A percentile compares a stretch with the other conserved stretches of the same genome.
These are phyloP conservation scores for Aspergillus hortae DNA, from an alignment of 2,329 filamentous ascomycete genomes.

Conservation along the genomic window DNA sequence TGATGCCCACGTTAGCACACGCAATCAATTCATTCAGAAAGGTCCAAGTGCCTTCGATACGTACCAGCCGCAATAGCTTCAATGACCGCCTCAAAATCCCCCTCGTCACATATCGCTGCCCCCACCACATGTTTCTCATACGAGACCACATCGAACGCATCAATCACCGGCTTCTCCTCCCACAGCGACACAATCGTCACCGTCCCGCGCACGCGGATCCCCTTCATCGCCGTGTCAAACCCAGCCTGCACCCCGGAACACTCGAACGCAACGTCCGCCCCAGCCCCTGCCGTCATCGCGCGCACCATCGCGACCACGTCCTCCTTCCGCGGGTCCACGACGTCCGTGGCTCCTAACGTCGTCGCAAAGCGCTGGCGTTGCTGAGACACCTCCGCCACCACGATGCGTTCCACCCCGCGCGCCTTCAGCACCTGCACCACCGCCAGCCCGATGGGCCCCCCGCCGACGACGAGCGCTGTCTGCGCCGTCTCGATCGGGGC, in stretches of 20 bases:
- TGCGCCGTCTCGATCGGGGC: slow-evolving; percentile 44
- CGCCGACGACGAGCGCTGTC: slow-evolving; percentile 55
- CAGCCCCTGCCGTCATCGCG: slow-evolving; percentile 45
- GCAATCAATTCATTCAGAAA: neutral
- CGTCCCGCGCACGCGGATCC: slow-evolving; percentile 53
- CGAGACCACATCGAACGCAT: slow-evolving; percentile 52
- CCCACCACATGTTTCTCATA: slow-evolving; percentile 52
- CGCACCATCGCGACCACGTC: slow-evolving; percentile 47
- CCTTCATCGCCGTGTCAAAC: slow-evolving; percentile 44
- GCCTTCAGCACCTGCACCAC: slow-evolving; percentile 57
- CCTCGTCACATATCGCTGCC: slow-evolving; percentile 46
- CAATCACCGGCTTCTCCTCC: slow-evolving; percentile 54
- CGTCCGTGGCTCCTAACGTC: slow-evolving; percentile 53
- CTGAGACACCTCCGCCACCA: slow-evolving; percentile 55
- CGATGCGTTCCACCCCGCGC: slow-evolving; percentile 50
- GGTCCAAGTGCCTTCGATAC: neutral
- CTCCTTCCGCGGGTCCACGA: slow-evolving; percentile 49
- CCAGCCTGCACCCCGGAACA: slow-evolving; percentile 58
- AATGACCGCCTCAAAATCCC: slow-evolving; percentile 59
- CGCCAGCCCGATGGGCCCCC: slow-evolving; percentile 60
- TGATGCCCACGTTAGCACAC: slow-evolving; percentile 14
- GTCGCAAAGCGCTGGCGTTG: slow-evolving; percentile 51
- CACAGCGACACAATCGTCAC: slow-evolving; percentile 62
- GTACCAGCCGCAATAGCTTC: slow-evolving; percentile 39
- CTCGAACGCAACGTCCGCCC: slow-evolving; percentile 59